These are phyloP conservation scores for Alternaria angustiovoidea DNA, from an alignment of 2,329 filamentous ascomycete species.

Conservation along the genomic window DNA sequence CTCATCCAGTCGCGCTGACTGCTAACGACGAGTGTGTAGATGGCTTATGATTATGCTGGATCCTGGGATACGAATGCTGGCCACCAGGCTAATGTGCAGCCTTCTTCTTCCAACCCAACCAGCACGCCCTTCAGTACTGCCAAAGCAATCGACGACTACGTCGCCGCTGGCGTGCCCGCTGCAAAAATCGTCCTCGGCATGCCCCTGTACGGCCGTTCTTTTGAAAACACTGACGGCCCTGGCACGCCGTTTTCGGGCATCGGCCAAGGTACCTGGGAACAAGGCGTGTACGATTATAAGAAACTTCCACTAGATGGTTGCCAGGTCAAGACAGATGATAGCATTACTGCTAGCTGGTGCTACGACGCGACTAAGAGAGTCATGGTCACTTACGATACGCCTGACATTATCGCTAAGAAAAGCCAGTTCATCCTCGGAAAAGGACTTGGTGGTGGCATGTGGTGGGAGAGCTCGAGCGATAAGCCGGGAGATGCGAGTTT, in stretches of 20 bases:
- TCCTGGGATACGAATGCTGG: constrained; percentile 46
- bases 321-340: constrained; percentile 29
- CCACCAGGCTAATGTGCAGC: constrained; percentile 44
- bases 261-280: constrained; percentile 47
- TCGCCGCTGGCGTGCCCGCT: constrained; percentile 40
- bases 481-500: constrained; percentile 43
- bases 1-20: not conserved
- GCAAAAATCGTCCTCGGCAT: constrained; percentile 49
- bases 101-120: constrained; percentile 34
- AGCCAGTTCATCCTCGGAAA: constrained; percentile 30
- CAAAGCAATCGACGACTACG: constrained; percentile 44
- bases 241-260: constrained; percentile 42
- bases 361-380: constrained; percentile 36
- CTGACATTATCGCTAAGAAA: constrained; percentile 42
- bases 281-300: constrained; percentile 50
- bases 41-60: constrained; percentile 80
- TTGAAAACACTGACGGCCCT: constrained; percentile 46
- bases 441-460: constrained; percentile 51
- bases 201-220: constrained; percentile 49
- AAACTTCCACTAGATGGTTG: constrained; percentile 41
- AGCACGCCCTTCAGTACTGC: constrained; percentile 48
- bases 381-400: constrained; percentile 48
- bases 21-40: constrained; percentile 47
- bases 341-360: constrained; percentile 40
- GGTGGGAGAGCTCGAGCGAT: constrained; percentile 49